A percentile compares a stretch with the other conserved stretches of the same genome.
These are phyloP conservation scores for Sclerotinia nivalis DNA, from an alignment of 2,329 filamentous ascomycete genomes.

Conservation along the genomic window DNA sequence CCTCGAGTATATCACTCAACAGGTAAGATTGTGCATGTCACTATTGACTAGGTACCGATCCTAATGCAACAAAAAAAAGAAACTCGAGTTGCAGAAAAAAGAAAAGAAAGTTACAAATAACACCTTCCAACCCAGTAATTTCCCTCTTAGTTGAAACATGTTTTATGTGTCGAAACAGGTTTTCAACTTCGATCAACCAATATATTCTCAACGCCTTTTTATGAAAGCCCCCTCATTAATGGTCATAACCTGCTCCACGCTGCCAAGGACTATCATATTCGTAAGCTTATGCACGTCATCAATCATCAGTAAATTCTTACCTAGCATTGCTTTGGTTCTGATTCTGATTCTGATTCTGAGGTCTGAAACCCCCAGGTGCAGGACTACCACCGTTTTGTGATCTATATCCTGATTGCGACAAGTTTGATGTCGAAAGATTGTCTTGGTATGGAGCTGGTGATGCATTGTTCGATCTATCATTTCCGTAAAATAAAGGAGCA, in stretches of 20 bases:
- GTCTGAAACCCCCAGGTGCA: constrained; percentile 41
- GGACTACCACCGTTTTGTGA: constrained; percentile 47
- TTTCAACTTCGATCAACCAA: constrained; percentile 28
- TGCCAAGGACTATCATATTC: constrained; percentile 52
- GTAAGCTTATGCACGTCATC: constrained; percentile 32
- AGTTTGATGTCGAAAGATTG: constrained; percentile 41
- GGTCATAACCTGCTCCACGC: constrained; percentile 57
- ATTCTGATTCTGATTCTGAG: constrained; percentile 32
- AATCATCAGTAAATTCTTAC: constrained; percentile 41
- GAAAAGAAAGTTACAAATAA: constrained; percentile 37
- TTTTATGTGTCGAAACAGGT: constrained; percentile 18
- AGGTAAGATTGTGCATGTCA: constrained; percentile 8
- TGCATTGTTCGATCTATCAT: constrained; percentile 22
- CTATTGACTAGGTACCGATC: constrained; percentile 12
- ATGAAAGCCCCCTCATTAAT: constrained; percentile 43
- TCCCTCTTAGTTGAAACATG: constrained; percentile 1
- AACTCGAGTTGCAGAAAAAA: constrained; percentile 8
- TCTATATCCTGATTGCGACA: constrained; percentile 41
- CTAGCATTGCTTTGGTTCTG: constrained; percentile 47
- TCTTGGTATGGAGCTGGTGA: constrained; percentile 39
- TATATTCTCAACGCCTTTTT: constrained; percentile 35
- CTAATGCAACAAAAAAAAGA: constrained; percentile 9
- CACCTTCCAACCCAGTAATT: constrained; percentile 29
- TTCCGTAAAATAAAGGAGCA: constrained; percentile 31
- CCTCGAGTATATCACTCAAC: constrained; percentile 3